Conservation (phyloP, 441 rosid species). For the Brassica balearica region DNA sequence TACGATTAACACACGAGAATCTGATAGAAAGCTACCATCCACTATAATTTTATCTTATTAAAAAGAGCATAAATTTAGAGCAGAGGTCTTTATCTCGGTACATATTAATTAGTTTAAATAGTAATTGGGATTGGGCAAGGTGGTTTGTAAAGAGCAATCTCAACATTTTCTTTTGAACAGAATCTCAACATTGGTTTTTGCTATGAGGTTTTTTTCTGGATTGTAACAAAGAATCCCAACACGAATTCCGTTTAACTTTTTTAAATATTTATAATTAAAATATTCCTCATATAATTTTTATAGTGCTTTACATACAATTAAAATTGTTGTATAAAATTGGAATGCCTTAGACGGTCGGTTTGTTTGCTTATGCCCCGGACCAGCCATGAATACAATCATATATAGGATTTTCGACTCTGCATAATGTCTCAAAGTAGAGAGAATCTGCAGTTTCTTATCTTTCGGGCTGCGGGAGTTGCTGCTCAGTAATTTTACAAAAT, state of each 20-base stretch:
- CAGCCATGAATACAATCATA: not conserved
- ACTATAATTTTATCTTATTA: not conserved
- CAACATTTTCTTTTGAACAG: not conserved
- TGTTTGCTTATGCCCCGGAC: too few species aligned
- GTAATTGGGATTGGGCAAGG: not conserved
- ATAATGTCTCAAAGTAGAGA: not conserved
- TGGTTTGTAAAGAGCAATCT: constrained; percentile 33
- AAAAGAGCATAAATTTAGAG: not conserved
- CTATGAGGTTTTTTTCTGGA: not conserved
- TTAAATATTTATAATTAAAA: too few species aligned
- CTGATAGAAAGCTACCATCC: constrained; percentile 11
- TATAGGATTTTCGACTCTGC: not conserved
- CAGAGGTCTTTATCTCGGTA: not conserved
- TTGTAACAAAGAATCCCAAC: not conserved
- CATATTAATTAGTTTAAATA: not conserved
- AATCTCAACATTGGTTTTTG: constrained; percentile 20
- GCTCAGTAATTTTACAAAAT: not conserved
- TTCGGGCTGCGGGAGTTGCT: not conserved
- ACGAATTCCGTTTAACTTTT: too few species aligned
- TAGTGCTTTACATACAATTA: too few species aligned
- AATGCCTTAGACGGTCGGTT: too few species aligned
- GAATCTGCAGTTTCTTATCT: not conserved
- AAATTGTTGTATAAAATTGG: too few species aligned
- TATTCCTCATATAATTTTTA: too few species aligned
- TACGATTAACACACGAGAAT: constrained; percentile 16